These are phyloP conservation scores for Cytospora schulzeri DNA, from an alignment of 2,329 filamentous ascomycete species.

Conservation along the genomic window DNA sequence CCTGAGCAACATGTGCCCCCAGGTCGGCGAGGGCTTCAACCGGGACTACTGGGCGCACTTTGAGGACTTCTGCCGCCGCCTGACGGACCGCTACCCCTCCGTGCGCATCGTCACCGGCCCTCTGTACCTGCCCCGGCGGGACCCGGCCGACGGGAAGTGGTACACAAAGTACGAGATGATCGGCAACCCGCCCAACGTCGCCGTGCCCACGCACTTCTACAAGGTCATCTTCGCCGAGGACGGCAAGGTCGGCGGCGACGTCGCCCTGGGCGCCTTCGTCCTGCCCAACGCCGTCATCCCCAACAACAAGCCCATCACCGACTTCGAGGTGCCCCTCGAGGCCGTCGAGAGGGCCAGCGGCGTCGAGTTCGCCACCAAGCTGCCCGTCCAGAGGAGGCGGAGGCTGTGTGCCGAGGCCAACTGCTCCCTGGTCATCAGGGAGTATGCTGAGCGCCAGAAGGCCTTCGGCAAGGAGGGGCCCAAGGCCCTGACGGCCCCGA, in stretches of 20 bases:
- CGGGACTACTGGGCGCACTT: slow-evolving; percentile 99
- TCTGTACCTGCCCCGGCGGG: slow-evolving; percentile 84
- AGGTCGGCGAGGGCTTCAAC: slow-evolving; percentile 98
- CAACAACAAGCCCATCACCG: slow-evolving; percentile 81
- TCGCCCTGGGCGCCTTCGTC: slow-evolving; percentile 91
- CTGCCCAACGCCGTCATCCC: slow-evolving; percentile 88
- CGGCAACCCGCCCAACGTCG: slow-evolving; percentile 87
- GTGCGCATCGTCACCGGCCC: slow-evolving; percentile 93
- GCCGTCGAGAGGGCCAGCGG: slow-evolving; percentile 89
- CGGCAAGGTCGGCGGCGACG: slow-evolving; percentile 67
- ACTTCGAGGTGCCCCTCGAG: slow-evolving; percentile 95
- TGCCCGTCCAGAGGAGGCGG: slow-evolving; percentile 73
- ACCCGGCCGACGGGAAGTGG: slow-evolving; percentile 87
- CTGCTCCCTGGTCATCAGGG: slow-evolving; percentile 80
- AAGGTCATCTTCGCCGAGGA: slow-evolving; percentile 98
- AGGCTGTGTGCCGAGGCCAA: slow-evolving; percentile 83
- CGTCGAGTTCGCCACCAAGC: slow-evolving; percentile 82
- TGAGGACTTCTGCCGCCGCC: slow-evolving; percentile 89
- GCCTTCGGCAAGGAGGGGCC: slow-evolving; percentile 48
- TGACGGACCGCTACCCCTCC: slow-evolving; percentile 79
- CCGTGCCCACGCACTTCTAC: slow-evolving; percentile 98
- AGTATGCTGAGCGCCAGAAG: slow-evolving; percentile 69
- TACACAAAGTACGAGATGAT: slow-evolving; percentile 95
- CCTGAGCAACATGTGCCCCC: slow-evolving; percentile 95
- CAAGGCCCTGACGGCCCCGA: slow-evolving; percentile 22